A percentile compares a stretch with the other conserved stretches of the same genome.
These are phyloP conservation scores for Triticum aestivum DNA, from an alignment of 176 grass and related monocot species.

Conservation along the genomic window DNA sequence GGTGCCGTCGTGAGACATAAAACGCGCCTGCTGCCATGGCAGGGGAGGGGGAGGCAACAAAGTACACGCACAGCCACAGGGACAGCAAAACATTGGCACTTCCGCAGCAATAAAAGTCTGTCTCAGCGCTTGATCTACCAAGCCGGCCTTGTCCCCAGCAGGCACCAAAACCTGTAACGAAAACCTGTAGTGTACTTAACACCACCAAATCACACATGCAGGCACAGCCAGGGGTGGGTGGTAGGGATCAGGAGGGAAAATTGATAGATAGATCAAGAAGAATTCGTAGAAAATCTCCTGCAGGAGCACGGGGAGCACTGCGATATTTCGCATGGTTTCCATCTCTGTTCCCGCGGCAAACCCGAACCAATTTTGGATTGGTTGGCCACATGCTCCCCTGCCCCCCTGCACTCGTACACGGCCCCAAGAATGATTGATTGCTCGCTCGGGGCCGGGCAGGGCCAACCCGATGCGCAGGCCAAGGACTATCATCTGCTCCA, in stretches of 20 bases:
- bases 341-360: not conserved
- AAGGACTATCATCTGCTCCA: not conserved
- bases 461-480: not conserved
- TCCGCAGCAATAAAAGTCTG: no score
- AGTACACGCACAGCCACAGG: not conserved
- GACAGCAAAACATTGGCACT: not conserved
- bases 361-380: not conserved
- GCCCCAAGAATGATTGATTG: constrained; percentile 24
- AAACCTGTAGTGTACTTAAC: no score
- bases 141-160: no score
- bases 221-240: no score
- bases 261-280: no score
- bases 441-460: not conserved
- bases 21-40: not conserved
- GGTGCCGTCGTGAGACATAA: not conserved
- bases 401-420: constrained; percentile 46
- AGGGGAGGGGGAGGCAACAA: not conserved
- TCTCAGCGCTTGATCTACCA: no score
- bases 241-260: no score
- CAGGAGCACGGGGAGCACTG: not conserved
- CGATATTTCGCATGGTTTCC: not conserved
- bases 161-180: no score
- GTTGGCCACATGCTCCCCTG: constrained; percentile 43
- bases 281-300: no score
- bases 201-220: no score